phyloP scores from a whole-genome alignment of 2,329 filamentous ascomycete genomes.

The Chrysosporium keratinophilum region DNA sequence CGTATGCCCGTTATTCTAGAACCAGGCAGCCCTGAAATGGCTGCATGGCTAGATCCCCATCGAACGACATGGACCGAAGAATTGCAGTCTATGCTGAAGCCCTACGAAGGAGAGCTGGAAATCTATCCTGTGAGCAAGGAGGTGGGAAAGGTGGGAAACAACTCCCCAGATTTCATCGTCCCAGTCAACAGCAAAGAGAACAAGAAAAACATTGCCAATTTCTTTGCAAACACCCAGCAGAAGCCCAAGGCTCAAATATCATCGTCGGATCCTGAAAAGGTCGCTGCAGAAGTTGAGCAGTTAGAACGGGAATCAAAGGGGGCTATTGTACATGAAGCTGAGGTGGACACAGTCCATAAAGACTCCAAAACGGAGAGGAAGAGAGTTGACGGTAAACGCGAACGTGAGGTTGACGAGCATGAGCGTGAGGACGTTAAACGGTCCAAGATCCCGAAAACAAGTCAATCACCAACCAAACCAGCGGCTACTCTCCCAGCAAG shows the following conservation, averaged over 20 bases:
- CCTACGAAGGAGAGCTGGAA: slow-evolving; percentile 68
- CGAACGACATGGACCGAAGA: slow-evolving; percentile 64
- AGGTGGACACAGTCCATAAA: slow-evolving; percentile 22
- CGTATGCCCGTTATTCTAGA: slow-evolving; percentile 93
- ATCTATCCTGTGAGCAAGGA: slow-evolving; percentile 79
- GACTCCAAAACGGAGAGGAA: slow-evolving; percentile 7
- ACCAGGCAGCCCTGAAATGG: slow-evolving; percentile 58
- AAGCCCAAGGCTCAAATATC: slow-evolving; percentile 21
- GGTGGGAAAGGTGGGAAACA: slow-evolving; percentile 88
- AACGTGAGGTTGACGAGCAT: slow-evolving; percentile 7
- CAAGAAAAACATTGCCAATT: slow-evolving; percentile 87
- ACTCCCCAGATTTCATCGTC: slow-evolving; percentile 71
- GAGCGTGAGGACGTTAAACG: slow-evolving; percentile 31
- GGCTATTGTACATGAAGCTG: slow-evolving; percentile 27
- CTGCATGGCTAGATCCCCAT: slow-evolving; percentile 66
- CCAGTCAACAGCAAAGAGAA: slow-evolving; percentile 78
- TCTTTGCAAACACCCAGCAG: slow-evolving; percentile 58
- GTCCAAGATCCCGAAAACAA: slow-evolving; percentile 11
- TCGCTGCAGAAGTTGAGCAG: neutral
- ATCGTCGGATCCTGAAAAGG: slow-evolving; percentile 12
- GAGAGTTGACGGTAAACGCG: slow-evolving; percentile 10
- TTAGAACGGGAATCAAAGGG: neutral
- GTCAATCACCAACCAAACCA: neutral
- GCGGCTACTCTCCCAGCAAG: slow-evolving; percentile 20
- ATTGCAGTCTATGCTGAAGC: slow-evolving; percentile 67